These are phyloP conservation scores for Cyberlindnera americana DNA, from an alignment of 805 yeast genomes.

Conservation along the genomic window DNA sequence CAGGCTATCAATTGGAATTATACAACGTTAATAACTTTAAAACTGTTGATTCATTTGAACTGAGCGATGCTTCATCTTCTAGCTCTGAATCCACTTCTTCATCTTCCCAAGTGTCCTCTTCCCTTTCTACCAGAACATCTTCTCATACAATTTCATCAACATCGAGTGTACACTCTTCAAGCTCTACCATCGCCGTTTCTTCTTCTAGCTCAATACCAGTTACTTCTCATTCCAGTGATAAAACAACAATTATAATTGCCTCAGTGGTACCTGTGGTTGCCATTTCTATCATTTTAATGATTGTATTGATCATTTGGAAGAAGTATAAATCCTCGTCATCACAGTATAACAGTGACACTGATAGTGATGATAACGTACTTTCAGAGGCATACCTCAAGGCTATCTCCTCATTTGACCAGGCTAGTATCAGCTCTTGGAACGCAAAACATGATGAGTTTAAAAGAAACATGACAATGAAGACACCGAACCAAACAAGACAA, in stretches of 20 bases:
- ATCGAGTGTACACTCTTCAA: background rate
- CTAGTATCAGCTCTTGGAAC: constrained; percentile 26
- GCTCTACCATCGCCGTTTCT: background rate
- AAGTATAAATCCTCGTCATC: constrained; percentile 9
- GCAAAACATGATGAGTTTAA: constrained; percentile 24
- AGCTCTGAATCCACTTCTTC: background rate
- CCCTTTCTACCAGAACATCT: background rate
- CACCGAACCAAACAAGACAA: constrained; percentile 2
- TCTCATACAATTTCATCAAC: background rate
- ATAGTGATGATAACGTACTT: constrained; percentile 3
- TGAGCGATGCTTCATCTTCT: background rate
- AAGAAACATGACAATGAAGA: constrained; percentile 1
- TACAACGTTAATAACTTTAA: constrained; percentile 38
- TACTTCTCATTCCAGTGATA: background rate
- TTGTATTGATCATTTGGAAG: constrained; percentile 14
- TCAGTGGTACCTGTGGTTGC: constrained; percentile 25
- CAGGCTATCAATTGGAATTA: constrained; percentile 35
- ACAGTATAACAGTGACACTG: constrained; percentile 9
- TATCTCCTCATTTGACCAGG: constrained; percentile 21
- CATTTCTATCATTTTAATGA: constrained; percentile 16
- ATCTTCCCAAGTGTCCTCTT: background rate
- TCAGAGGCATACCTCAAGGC: constrained; percentile 22
- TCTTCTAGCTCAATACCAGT: background rate
- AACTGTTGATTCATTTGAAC: constrained; percentile 21
- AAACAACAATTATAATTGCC: constrained; percentile 15